Conservation (phyloP, 2,329 filamentous ascomycete genomes). For the Rugonectria rugulosa region DNA sequence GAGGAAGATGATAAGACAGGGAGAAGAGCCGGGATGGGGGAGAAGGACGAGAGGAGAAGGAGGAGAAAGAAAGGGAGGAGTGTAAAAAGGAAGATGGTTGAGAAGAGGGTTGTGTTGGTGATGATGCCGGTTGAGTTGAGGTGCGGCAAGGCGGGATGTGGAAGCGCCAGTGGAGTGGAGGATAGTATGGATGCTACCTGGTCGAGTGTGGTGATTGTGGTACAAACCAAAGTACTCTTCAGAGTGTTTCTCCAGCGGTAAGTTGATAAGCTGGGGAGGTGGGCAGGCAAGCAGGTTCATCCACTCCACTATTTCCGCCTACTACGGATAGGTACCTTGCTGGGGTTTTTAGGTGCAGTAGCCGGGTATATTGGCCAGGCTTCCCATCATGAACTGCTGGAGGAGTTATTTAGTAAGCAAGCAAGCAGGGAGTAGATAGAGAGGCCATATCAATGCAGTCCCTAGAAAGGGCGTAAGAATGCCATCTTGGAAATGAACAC, state of each 20-base stretch:
- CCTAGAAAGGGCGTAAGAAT: no score
- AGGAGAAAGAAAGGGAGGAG: background rate
- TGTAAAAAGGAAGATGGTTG: conserved; percentile 3
- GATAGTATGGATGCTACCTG: conserved; percentile 4
- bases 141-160: conserved; percentile 22
- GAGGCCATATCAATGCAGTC: no score
- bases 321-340: conserved; percentile 8
- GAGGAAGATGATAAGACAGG: background rate
- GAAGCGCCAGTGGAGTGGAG: conserved; percentile 22
- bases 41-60: conserved; percentile 26
- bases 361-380: no score
- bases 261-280: background rate
- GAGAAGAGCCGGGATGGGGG: conserved; percentile 22
- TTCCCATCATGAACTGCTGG: no score
- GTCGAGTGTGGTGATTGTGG: background rate
- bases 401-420: no score
- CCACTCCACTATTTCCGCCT: conserved; percentile 19
- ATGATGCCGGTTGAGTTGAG: conserved; percentile 20
- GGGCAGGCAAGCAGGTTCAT: conserved; percentile 5
- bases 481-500: no score
- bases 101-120: conserved; percentile 10
- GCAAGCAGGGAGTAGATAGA: no score
- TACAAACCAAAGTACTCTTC: background rate
- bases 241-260: conserved; percentile 3
- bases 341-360: no score